Percentiles rank a stretch among this genome's conserved stretches.
phyloP scores from a whole-genome alignment of 2,329 filamentous ascomycete species.

The Monilinia vaccinii-corymbosi region DNA sequence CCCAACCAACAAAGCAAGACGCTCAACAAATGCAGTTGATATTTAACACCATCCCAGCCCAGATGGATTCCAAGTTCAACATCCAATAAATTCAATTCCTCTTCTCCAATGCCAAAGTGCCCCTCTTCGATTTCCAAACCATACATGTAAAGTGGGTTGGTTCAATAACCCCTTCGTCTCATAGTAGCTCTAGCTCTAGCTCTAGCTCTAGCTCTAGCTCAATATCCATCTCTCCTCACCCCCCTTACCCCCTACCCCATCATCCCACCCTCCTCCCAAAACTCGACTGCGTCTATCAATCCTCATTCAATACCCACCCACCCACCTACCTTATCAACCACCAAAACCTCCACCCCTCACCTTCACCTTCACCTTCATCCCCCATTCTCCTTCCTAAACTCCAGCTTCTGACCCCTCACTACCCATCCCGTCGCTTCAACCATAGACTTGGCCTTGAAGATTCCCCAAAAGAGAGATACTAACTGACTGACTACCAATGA shows the following conservation, averaged over 20 bases:
- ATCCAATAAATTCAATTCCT: neutral
- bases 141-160: neutral
- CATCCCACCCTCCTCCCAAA: conserved; percentile 20
- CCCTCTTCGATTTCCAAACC: neutral
- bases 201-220: neutral
- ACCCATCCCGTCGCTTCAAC: conserved; percentile 33
- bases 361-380: conserved; percentile 40
- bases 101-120: neutral
- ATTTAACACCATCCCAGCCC: neutral
- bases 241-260: conserved; percentile 25
- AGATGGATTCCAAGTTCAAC: neutral
- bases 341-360: conserved; percentile 43
- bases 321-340: conserved; percentile 29
- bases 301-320: conserved; percentile 25
- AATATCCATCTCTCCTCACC: conserved; percentile 12
- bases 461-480: conserved; percentile 9
- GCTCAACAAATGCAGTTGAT: neutral
- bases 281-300: conserved; percentile 20
- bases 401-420: conserved; percentile 38
- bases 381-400: conserved; percentile 45
- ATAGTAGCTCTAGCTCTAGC: neutral
- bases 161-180: neutral
- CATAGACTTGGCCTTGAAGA: conserved; percentile 20
- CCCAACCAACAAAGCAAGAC: neutral
- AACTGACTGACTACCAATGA: too few species aligned